Evolutionary conservation across 768 basidiomycete genomes (phyloP).

Genomic region (Lactifluus subvellereus): DNA sequence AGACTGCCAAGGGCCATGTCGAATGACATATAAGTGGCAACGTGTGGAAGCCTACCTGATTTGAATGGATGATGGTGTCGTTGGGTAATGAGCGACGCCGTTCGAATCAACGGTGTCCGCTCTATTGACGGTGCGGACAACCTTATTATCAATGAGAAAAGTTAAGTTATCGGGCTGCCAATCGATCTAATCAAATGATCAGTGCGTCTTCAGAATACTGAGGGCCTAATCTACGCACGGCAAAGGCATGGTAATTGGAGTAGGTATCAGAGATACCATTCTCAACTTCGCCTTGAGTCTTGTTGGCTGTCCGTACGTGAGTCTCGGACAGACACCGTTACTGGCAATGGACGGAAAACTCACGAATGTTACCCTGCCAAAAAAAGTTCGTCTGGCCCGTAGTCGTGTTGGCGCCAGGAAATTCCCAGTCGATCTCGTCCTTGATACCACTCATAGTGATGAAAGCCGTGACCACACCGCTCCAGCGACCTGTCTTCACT

Average conservation of each 20-base stretch:
- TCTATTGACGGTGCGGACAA: conserved; percentile 62
- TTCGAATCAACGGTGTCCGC: conserved; percentile 47
- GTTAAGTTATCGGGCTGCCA: conserved; percentile 67
- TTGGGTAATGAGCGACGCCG: conserved; percentile 63
- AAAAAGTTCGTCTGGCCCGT: conserved; percentile 76
- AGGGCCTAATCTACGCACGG: conserved; percentile 40
- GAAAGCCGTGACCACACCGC: conserved; percentile 77
- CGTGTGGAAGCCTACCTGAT: conserved; percentile 48
- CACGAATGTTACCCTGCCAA: conserved; percentile 68
- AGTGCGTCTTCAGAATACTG: neutral
- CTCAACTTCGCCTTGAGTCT: conserved; percentile 45
- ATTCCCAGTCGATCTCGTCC: conserved; percentile 88
- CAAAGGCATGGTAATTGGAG: conserved; percentile 68
- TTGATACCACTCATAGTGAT: conserved; percentile 79
- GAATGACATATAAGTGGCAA: neutral
- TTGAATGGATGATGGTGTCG: conserved; percentile 75
- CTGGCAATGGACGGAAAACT: conserved; percentile 29
- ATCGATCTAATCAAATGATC: conserved; percentile 49
- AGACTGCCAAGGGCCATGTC: conserved; percentile 35
- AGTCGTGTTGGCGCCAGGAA: conserved; percentile 56
- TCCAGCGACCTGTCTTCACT: conserved; percentile 80
- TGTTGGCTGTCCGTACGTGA: conserved; percentile 31
- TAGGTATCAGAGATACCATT: conserved; percentile 56
- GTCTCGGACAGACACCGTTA: neutral
- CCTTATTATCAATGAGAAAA: conserved; percentile 65